These are phyloP conservation scores for Colletotrichum tabaci DNA, from an alignment of 2,329 filamentous ascomycete species.

Conservation along the genomic window DNA sequence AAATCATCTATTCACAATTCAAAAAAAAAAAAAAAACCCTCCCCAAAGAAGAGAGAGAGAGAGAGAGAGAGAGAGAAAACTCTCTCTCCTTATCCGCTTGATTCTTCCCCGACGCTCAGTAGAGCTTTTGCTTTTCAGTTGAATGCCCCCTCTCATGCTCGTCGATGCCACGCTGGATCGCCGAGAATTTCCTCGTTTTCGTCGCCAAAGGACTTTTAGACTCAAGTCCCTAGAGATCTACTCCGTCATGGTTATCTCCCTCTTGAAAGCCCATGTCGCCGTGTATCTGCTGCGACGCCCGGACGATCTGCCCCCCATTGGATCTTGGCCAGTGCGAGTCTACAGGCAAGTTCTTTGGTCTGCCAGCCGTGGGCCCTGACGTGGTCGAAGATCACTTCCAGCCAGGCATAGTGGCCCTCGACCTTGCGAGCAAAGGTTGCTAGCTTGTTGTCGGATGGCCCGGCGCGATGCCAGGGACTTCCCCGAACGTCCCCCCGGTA, in stretches of 20 bases:
- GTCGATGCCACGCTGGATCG: slow-evolving; percentile 65
- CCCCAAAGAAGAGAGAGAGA: too few species aligned
- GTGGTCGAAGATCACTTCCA: slow-evolving; percentile 73
- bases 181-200: slow-evolving; percentile 70
- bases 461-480: slow-evolving; percentile 70
- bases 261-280: slow-evolving; percentile 67
- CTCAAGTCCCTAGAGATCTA: slow-evolving; percentile 68
- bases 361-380: slow-evolving; percentile 52
- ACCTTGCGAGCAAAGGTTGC: slow-evolving; percentile 71
- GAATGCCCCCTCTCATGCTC: slow-evolving; percentile 49
- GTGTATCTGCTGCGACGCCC: slow-evolving; percentile 69
- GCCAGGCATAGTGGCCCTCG: slow-evolving; percentile 73
- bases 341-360: slow-evolving; percentile 49
- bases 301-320: slow-evolving; percentile 62
- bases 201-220: slow-evolving; percentile 65
- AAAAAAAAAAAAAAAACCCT: too few species aligned
- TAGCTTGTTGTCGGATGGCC: slow-evolving; percentile 72
- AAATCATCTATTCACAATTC: too few species aligned
- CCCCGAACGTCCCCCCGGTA: slow-evolving; percentile 70
- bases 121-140: slow-evolving; percentile 27
- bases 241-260: slow-evolving; percentile 63
- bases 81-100: too few species aligned
- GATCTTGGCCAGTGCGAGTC: slow-evolving; percentile 59
- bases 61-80: too few species aligned
- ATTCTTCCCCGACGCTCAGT: background rate